Evolutionary conservation across 257 asterid species (phyloP), one percentile per base, ranked within the genome.

Genomic region (Cinchona pubescens): DNA sequence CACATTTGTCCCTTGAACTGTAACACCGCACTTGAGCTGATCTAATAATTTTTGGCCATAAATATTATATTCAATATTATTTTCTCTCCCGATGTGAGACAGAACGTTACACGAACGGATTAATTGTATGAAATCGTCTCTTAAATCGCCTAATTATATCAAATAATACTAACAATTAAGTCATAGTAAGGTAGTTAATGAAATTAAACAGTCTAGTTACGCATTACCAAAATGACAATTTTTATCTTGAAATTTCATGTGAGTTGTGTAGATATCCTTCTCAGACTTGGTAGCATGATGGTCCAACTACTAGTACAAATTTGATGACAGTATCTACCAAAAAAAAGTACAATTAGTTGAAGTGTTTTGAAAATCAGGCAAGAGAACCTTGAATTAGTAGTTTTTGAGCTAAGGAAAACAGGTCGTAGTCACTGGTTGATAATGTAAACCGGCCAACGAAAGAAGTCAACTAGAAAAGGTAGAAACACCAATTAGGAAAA

Each of bases 311-410:
- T 60, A 15, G 16, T 25, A 58, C 34, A 10, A 27, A 58, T 25
- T 9, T 58, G n/a, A n/a, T n/a, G n/a, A n/a, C 9, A 25, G 37
- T 4, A 30, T 30, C 23, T 12, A 6, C 67, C 40, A 30, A 30
- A 29, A 13, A 60, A 30, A 40, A 43, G 81, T 61, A 72, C 59
- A 81, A 40, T 74, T 81, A 49, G 84, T 81, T 81, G 77, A 81
- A 74, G 80, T 53, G 51, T 79, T 74, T 74, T 69, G 79, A 71
- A 79, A 81, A 49, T 62, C 32, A 23, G 61, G 71, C 23, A 55
- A 69, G 67, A 77, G 62, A 81, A 68, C 53, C 61, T 66, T 77
- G 73, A 61, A 62, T 18, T 51, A 67, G 25, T 48, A 40, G 32
- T 51, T 43, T 15, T 11, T 35, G 46, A 7, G 53, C 63, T 53